These are phyloP conservation scores for Oryza punctata DNA, from an alignment of 176 grass and related monocot species.

Conservation along the genomic window DNA sequence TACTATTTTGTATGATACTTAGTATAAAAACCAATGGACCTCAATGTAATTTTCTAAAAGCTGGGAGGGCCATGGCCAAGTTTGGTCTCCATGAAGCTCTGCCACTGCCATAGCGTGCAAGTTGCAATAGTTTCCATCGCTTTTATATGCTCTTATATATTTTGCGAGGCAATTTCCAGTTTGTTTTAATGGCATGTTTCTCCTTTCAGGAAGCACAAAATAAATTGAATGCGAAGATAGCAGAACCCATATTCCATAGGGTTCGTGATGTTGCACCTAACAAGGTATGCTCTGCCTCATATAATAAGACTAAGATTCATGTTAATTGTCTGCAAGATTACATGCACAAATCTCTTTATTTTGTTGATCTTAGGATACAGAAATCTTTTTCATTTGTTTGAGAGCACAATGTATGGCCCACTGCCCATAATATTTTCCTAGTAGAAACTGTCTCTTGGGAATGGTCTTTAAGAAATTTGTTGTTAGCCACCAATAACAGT, in stretches of 20 bases:
- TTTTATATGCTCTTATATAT: constrained; percentile 25
- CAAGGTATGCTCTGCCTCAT: constrained; percentile 61
- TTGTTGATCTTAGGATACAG: neutral
- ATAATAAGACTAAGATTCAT: constrained; percentile 1
- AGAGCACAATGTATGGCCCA: neutral
- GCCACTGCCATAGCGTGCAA: neutral
- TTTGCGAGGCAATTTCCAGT: neutral
- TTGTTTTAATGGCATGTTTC: constrained; percentile 23
- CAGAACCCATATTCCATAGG: constrained; percentile 71
- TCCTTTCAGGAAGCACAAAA: constrained; percentile 70
- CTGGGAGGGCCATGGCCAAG: too few species aligned
- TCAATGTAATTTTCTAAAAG: too few species aligned
- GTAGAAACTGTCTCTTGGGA: too few species aligned
- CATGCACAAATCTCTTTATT: neutral
- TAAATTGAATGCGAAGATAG: constrained; percentile 70
- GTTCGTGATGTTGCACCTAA: constrained; percentile 95
- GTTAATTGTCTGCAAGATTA: constrained; percentile 5
- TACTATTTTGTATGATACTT: too few species aligned
- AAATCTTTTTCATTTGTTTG: neutral
- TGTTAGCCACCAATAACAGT: constrained; percentile 1
- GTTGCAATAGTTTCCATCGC: neutral
- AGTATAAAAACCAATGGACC: too few species aligned
- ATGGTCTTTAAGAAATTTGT: neutral
- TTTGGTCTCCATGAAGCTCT: too few species aligned
- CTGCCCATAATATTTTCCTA: neutral